A percentile compares a stretch with the other conserved stretches of the same genome.
phyloP scores from a whole-genome alignment of 768 basidiomycete species.

The Panellus pusillus region DNA sequence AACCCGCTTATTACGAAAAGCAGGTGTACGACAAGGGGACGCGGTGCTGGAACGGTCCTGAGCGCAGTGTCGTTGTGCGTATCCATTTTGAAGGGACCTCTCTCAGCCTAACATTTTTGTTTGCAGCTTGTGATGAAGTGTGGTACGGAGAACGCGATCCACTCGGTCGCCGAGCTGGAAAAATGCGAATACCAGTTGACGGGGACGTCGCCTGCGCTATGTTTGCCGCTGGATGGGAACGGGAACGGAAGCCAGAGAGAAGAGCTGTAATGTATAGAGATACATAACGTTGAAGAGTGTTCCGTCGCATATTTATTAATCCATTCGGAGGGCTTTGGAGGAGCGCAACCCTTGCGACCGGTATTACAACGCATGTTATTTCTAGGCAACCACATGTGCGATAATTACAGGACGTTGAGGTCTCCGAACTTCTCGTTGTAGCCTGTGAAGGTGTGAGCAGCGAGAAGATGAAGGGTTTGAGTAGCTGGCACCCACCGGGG shows the following conservation, averaged over 20 bases:
- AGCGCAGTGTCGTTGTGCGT: constrained; percentile 77
- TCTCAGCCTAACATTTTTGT: background rate
- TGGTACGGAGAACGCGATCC: constrained; percentile 79
- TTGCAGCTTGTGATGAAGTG: constrained; percentile 77
- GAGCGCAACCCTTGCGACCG: background rate
- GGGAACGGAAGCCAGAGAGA: constrained; percentile 36
- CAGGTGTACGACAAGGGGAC: constrained; percentile 84
- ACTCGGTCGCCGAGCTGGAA: constrained; percentile 83
- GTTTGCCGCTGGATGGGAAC: constrained; percentile 50
- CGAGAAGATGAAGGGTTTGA: background rate
- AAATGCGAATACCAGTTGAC: constrained; percentile 95
- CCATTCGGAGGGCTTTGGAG: background rate
- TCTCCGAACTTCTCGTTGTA: constrained; percentile 98
- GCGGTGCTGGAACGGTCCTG: constrained; percentile 96
- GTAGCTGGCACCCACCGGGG: constrained; percentile 58
- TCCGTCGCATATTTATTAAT: constrained; percentile 12
- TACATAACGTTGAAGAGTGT: background rate
- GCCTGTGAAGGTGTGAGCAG: constrained; percentile 39
- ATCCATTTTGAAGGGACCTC: background rate
- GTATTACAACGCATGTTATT: constrained; percentile 14
- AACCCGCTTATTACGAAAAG: constrained; percentile 73
- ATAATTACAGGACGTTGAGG: constrained; percentile 80
- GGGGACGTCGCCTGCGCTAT: constrained; percentile 83
- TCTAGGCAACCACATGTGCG: constrained; percentile 17
- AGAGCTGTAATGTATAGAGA: constrained; percentile 37